Percentiles rank a stretch among this genome's conserved stretches.
Conservation (phyloP, 2,329 filamentous ascomycete genomes). For the Geoglossum cookeanum region DNA sequence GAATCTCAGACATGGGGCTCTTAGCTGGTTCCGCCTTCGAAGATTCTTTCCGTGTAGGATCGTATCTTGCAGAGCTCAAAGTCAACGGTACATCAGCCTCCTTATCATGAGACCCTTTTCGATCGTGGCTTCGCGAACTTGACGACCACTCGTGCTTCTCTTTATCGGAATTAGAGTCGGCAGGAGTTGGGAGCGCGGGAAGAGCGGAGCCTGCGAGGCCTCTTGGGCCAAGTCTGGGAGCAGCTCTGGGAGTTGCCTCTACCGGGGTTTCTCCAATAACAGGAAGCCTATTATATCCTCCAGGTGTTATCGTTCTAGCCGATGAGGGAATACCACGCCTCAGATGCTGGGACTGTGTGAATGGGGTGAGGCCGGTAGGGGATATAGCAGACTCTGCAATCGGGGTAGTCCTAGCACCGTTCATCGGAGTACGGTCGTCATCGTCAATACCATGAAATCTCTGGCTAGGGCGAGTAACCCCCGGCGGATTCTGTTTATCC, state of each 20-base stretch:
- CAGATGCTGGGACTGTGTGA: constrained; percentile 42
- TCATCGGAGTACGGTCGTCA: constrained; percentile 52
- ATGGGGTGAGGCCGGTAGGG: constrained; percentile 32
- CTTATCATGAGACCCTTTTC: constrained; percentile 11
- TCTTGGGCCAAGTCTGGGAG: constrained; percentile 18
- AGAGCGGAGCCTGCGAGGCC: constrained; percentile 20
- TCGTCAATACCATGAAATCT: constrained; percentile 39
- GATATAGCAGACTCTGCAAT: constrained; percentile 65
- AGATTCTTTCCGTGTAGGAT: constrained; percentile 19
- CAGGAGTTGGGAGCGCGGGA: constrained; percentile 23
- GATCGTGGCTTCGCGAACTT: background rate
- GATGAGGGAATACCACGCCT: constrained; percentile 38
- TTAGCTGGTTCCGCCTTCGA: constrained; percentile 22
- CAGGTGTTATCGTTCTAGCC: constrained; percentile 40
- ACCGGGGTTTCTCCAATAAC: constrained; percentile 56
- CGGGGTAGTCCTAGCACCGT: constrained; percentile 59
- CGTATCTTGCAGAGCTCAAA: constrained; percentile 26
- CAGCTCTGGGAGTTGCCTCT: constrained; percentile 23
- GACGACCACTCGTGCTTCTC: constrained; percentile 18
- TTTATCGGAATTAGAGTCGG: constrained; percentile 28
- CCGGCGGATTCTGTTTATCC: constrained; percentile 26
- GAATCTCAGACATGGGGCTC: constrained; percentile 2
- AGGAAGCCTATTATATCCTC: constrained; percentile 47
- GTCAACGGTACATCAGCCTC: constrained; percentile 20
- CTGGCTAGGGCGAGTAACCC: constrained; percentile 31